Base-by-base conservation (phyloP, 352 stramenopile species). In the Globisporangium takayamanum region DNA sequence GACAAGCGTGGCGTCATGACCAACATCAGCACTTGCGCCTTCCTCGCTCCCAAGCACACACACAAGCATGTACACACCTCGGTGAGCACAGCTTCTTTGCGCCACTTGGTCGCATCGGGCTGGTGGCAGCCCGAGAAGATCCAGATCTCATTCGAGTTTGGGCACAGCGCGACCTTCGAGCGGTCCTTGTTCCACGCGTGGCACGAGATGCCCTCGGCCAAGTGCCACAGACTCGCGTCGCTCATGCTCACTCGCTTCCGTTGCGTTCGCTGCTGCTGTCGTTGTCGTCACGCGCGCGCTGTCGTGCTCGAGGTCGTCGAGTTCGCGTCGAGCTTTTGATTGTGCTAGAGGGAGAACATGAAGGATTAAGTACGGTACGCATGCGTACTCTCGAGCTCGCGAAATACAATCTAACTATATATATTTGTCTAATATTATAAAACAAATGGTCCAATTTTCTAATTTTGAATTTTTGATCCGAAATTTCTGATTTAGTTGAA, bases 141-240 rank as follows among this genome's bases (percentile, higher is more conserved):
- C 80, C 88, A 94, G 65, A 97, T 94, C 62, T 96, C 87, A 69
- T 97, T 97, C 59, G 82, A 83, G 74, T 97, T 97, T 33, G 91
- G 88, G 69, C 84, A 94, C n/a, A 97, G 74, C 52, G 91, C 91
- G 37, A 97, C 60, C 66, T 95, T 94, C 45, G 84, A 89, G 46
- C 83, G 80, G 68, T 97, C 88, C 48, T 82, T 85, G 72, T 96
- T 97, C 90, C 90, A 97, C 39, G 89, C 86, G 72, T 97, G 89
- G 80, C 87, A 96, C 57, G 89, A 88, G 63, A 97, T 95, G 63
- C 79, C 78, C 62, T 89, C 78, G 10, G 83, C 79, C 37, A 95
- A 57, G 57, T 92, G 82, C 74, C 80, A 93, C 59, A 94, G 71
- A 61, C 68, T 71, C 46, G 66, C 72, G 66, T 88, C 78, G 60